Percentiles rank a stretch among this genome's conserved stretches.
These are phyloP conservation scores for Anisogramma anomala DNA, from an alignment of 2,329 filamentous ascomycete genomes.

Conservation along the genomic window DNA sequence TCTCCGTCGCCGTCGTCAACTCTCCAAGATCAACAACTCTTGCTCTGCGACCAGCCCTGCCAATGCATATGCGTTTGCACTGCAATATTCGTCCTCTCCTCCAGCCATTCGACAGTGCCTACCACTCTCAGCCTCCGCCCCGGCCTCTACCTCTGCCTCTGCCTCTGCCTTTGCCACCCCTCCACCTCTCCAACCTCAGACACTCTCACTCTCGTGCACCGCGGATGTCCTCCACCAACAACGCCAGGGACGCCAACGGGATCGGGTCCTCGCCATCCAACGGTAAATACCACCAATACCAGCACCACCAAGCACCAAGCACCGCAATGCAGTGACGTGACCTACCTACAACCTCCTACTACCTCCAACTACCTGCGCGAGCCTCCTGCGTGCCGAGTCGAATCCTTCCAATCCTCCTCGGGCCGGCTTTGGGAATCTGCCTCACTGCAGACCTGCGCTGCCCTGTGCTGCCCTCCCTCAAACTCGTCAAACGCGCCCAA, in stretches of 20 bases:
- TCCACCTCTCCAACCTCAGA: background rate
- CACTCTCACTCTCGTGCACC: constrained; percentile 3
- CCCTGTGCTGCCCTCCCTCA: no score
- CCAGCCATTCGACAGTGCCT: background rate
- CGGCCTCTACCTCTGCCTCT: no score
- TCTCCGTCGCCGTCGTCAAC: no score
- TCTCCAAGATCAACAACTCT: no score
- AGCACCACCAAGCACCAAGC: background rate
- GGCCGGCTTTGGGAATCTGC: no score
- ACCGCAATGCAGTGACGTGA: background rate
- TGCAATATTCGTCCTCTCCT: no score
- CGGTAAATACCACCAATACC: constrained; percentile 12
- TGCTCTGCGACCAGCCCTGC: no score
- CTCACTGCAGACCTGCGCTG: no score
- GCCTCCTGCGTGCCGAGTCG: background rate
- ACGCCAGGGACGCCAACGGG: constrained; percentile 12
- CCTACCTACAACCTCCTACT: background rate
- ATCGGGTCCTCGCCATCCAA: constrained; percentile 12
- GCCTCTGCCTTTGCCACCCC: background rate
- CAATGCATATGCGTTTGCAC: no score
- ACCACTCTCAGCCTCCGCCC: background rate
- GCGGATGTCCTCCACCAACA: constrained; percentile 13
- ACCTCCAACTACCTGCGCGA: background rate
- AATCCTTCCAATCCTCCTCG: background rate
- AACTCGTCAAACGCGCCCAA: background rate